Evolutionary conservation across 140 eudicot species (phyloP).

Genomic region (Erigeron philadelphicus): DNA sequence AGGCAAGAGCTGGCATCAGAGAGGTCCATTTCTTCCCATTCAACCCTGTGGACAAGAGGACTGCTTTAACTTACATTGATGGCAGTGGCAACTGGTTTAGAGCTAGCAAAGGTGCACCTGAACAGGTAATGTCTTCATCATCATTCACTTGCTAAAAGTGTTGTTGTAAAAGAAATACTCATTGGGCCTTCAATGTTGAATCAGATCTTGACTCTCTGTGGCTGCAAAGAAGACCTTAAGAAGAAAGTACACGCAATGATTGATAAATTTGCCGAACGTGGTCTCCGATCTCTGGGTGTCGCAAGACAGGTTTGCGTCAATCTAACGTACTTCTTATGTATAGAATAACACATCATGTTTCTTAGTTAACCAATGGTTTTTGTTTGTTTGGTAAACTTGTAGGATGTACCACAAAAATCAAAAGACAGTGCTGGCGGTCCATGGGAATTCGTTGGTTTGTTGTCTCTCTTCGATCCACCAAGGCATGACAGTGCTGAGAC

Average conservation of each 20-base stretch:
- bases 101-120: slow-evolving; percentile 99
- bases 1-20: slow-evolving; percentile 86
- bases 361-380: slow-evolving; percentile 6
- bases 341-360: neutral
- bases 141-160: neutral
- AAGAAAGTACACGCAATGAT: slow-evolving; percentile 80
- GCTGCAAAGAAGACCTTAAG: slow-evolving; percentile 67
- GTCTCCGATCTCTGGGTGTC: slow-evolving; percentile 83
- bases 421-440: slow-evolving; percentile 76
- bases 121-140: slow-evolving; percentile 46
- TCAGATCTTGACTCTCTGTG: slow-evolving; percentile 72
- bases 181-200: slow-evolving; percentile 10
- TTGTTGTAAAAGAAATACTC: neutral
- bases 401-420: slow-evolving; percentile 84
- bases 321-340: neutral
- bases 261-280: slow-evolving; percentile 87
- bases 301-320: slow-evolving; percentile 66
- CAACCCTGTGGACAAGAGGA: slow-evolving; percentile 94
- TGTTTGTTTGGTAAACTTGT: neutral
- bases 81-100: slow-evolving; percentile 71
- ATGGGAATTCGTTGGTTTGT: slow-evolving; percentile 84
- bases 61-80: slow-evolving; percentile 88
- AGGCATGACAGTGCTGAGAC: slow-evolving; percentile 98
- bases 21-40: slow-evolving; percentile 92
- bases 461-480: slow-evolving; percentile 94